A percentile compares a stretch with the other conserved stretches of the same genome.
Conservation (phyloP, 495 filamentous ascomycete genomes). For the Podospora didyma region DNA sequence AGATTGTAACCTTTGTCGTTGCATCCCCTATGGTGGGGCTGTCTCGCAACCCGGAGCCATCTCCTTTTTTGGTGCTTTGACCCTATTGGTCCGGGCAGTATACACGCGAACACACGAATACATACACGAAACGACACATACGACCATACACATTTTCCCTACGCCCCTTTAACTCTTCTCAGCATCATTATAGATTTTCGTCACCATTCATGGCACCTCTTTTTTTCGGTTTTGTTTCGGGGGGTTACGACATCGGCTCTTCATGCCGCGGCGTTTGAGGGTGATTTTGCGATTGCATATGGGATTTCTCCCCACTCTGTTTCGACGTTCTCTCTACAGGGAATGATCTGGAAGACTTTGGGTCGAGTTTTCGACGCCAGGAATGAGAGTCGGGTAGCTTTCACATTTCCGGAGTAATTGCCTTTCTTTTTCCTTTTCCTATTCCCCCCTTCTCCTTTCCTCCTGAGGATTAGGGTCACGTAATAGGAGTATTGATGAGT, state of each 20-base stretch:
- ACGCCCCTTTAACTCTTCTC: too few relatives aligned
- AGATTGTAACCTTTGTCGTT: background rate
- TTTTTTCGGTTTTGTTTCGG: background rate
- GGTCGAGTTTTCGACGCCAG: background rate
- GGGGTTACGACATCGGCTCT: constrained; percentile 2
- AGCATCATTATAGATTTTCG: constrained; percentile 12
- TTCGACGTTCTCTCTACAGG: background rate
- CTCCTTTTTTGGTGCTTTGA: background rate
- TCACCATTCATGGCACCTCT: background rate
- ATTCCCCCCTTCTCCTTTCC: too few relatives aligned
- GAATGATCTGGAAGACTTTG: background rate
- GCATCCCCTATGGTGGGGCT: background rate
- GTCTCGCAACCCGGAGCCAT: background rate
- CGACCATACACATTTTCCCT: background rate
- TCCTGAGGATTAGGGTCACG: too few relatives aligned
- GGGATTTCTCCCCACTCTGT: background rate
- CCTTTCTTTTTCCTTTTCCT: too few relatives aligned
- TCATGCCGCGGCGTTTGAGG: background rate
- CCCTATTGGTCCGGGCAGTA: background rate
- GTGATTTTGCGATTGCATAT: background rate
- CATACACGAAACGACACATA: background rate
- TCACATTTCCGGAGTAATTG: too few relatives aligned
- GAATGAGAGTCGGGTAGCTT: too few relatives aligned
- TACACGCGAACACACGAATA: background rate
- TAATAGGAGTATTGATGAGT: background rate